phyloP scores from a whole-genome alignment of 163 green algal genomes.

The Chlorella variabilis region DNA sequence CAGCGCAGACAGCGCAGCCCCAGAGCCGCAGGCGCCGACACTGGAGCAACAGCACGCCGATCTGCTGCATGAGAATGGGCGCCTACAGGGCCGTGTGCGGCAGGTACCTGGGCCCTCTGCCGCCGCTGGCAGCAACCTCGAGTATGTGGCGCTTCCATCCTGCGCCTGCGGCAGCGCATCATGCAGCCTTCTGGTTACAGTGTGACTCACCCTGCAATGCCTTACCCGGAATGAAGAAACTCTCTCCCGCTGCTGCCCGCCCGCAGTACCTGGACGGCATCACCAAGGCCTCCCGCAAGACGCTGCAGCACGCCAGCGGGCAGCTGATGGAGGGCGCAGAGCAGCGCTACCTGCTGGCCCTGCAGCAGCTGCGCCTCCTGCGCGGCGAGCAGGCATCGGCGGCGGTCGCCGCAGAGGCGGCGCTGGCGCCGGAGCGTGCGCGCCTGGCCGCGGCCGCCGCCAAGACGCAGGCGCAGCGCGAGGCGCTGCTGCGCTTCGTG shows the following conservation, averaged over 20 bases:
- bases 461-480: not conserved
- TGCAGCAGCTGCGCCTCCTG: constrained; percentile 26
- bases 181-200: too few species aligned
- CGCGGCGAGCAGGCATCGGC: not conserved
- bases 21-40: not conserved
- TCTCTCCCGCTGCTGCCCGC: too few species aligned
- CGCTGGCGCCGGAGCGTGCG: constrained; percentile 1
- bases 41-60: not conserved
- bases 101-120: not conserved
- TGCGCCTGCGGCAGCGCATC: too few species aligned
- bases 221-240: too few species aligned
- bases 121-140: too few species aligned
- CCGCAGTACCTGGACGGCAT: constrained; percentile 28
- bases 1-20: not conserved
- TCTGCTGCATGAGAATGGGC: constrained; percentile 19
- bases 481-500: not conserved
- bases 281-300: constrained; percentile 15
- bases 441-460: not conserved
- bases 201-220: too few species aligned
- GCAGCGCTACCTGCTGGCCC: constrained; percentile 32
- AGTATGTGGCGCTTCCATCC: too few species aligned
- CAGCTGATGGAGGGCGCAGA: not conserved
- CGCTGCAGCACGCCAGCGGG: not conserved
- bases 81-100: constrained; percentile 10
- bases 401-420: not conserved